These are phyloP conservation scores for Dentipellis fragilis DNA, from an alignment of 768 basidiomycete genomes.

Conservation along the genomic window DNA sequence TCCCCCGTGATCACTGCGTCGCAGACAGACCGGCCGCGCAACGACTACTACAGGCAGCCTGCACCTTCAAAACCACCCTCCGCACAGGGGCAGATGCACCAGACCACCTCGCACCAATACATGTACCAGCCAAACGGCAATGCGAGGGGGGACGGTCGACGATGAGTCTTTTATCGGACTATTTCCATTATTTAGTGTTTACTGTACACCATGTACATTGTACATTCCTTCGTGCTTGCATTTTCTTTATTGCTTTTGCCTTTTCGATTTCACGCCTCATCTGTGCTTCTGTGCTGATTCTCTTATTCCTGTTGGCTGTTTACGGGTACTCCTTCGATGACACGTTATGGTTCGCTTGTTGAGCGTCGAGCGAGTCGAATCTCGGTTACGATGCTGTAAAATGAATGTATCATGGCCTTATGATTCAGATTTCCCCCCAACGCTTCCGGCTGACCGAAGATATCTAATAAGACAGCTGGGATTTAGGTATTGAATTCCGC, in stretches of 20 bases:
- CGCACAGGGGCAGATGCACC: slow-evolving; percentile 1
- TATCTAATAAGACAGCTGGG: no score
- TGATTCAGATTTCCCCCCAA: no score
- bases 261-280: not conserved
- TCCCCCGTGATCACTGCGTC: slow-evolving; percentile 10
- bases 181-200: no score
- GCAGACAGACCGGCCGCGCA: not conserved
- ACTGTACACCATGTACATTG: not conserved
- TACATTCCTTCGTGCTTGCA: not conserved
- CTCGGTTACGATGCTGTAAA: no score
- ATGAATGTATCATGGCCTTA: no score
- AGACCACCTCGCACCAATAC: slow-evolving; percentile 7
- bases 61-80: not conserved
- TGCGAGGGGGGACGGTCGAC: not conserved
- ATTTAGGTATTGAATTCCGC: no score
- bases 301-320: no score
- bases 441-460: no score
- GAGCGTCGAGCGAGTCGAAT: no score
- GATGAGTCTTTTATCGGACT: not conserved
- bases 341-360: no score
- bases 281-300: not conserved
- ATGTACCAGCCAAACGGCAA: slow-evolving; percentile 14
- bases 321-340: no score
- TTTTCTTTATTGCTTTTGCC: not conserved
- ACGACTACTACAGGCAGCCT: slow-evolving; percentile 8